A percentile compares a stretch with the other conserved stretches of the same genome.
These are phyloP conservation scores for Colletotrichum lupini DNA, from an alignment of 2,329 filamentous ascomycete genomes.

Conservation along the genomic window DNA sequence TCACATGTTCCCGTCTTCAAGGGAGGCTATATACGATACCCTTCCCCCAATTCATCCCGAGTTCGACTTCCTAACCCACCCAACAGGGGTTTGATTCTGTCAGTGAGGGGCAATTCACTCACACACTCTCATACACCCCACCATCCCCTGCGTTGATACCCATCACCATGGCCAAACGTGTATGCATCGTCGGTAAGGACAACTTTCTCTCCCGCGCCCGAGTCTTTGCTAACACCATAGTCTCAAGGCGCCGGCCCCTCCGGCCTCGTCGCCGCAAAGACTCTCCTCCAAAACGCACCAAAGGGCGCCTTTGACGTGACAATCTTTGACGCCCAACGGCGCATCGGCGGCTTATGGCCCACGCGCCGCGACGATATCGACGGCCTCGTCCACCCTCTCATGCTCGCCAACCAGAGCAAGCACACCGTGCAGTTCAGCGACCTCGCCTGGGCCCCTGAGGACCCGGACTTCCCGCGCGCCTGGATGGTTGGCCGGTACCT, in stretches of 20 bases:
- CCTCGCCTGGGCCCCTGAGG: slow-evolving; percentile 72
- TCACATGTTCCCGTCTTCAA: background rate
- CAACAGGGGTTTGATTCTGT: slow-evolving; percentile 8
- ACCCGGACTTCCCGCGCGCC: slow-evolving; percentile 77
- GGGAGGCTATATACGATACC: background rate
- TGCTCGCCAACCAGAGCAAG: slow-evolving; percentile 79
- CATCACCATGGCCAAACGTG: slow-evolving; percentile 49
- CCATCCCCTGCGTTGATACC: background rate
- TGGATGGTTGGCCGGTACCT: slow-evolving; percentile 83
- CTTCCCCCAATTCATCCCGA: background rate
- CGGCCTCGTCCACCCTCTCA: slow-evolving; percentile 72
- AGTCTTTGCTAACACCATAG: background rate
- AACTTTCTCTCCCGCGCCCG: background rate
- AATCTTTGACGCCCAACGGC: slow-evolving; percentile 73
- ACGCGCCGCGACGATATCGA: slow-evolving; percentile 57
- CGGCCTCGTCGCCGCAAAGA: slow-evolving; percentile 78
- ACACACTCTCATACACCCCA: slow-evolving; percentile 7
- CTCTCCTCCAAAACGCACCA: slow-evolving; percentile 70
- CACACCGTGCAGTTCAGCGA: slow-evolving; percentile 82
- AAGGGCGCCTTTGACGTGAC: slow-evolving; percentile 71
- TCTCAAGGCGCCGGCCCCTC: slow-evolving; percentile 73
- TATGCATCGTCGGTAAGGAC: slow-evolving; percentile 52
- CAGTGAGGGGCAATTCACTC: slow-evolving; percentile 17
- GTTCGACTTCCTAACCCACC: background rate
- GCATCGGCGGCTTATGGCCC: slow-evolving; percentile 85